Evolutionary conservation across 345 rosid species (phyloP).

Genomic region (Camelina sativa): DNA sequence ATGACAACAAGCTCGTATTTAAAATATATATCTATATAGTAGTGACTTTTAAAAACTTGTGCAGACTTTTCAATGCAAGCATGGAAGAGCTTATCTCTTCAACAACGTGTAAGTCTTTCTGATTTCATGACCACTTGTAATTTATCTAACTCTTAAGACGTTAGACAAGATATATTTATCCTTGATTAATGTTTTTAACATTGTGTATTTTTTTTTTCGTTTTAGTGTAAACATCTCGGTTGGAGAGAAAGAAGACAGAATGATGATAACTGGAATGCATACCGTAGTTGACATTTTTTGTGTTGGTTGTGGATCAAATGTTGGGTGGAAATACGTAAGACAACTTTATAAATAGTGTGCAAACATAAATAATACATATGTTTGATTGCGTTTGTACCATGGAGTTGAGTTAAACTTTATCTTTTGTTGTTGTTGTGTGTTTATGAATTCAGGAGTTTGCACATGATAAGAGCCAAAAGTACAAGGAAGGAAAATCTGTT

Average conservation of each 20-base stretch:
- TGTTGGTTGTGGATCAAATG: conserved; percentile 93
- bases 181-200: not conserved
- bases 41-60: conserved; percentile 11
- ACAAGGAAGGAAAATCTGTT: conserved; percentile 95
- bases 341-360: conserved; percentile 1
- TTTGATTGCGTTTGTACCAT: not conserved
- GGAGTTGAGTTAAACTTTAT: not conserved
- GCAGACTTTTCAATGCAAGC: conserved; percentile 81
- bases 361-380: not conserved
- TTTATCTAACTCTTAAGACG: not conserved
- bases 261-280: conserved; percentile 80
- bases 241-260: conserved; percentile 73
- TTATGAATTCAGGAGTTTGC: conserved; percentile 72
- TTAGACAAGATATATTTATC: not conserved
- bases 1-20: too few relatives aligned
- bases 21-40: not conserved
- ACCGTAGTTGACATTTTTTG: conserved; percentile 90
- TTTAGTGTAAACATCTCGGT: conserved; percentile 65
- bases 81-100: conserved; percentile 97
- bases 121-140: not conserved
- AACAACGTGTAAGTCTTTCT: conserved; percentile 82
- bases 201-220: not conserved
- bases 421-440: not conserved
- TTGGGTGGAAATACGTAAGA: conserved; percentile 98
- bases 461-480: conserved; percentile 71